Evolutionary conservation across 768 basidiomycete species (phyloP), one percentile per base, ranked within the genome.

Genomic region (Xerocomellus chrysenteron): DNA sequence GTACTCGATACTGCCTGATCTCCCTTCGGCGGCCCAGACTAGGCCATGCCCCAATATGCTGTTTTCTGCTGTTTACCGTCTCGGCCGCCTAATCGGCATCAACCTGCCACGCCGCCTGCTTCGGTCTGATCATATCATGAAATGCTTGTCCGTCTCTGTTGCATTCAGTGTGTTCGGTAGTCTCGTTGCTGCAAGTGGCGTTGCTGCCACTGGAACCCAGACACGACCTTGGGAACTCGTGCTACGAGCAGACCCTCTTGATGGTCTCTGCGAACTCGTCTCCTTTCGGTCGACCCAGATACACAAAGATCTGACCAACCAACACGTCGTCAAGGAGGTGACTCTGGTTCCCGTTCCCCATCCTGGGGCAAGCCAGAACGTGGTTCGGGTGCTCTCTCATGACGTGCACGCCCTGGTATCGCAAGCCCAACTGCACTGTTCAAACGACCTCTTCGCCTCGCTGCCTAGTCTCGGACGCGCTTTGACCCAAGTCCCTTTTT

Each of bases 141-240:
- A 35, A 41, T 55, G 43, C 37, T 32, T 42, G 50, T 39, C 49
- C 47, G 8, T 59, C 26, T 36, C 40, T 17, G 45, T 44, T 12
- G 58, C 33, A 19, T 30, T 63, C 47, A 12, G 46, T 12, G 24
- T 44, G 5, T 50, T 64, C 16, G 36, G 45, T 43, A 37, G 55
- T 19, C 26, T 28, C 28, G 54, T 47, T 8, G 19, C 37, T 26
- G 62, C 55, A 9, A 44, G n/a, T 11, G 17, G 54, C 21, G n/a
- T 33, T 30, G 21, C 37, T 26, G 62, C 54, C 11, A 43, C n/a
- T 11, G 28, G 80, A 85, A 43, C 75, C 87, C 88, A 85, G 82
- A 80, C 87, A 86, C 24, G 92, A 90, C 24, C 96, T 91, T 67
- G 86, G 85, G 63, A 69, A 36, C 69, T 69, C 21, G 60, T 62